A percentile compares a stretch with the other conserved stretches of the same genome.
These are phyloP conservation scores for Mycena galopus DNA, from an alignment of 768 basidiomycete species.

Conservation along the genomic window DNA sequence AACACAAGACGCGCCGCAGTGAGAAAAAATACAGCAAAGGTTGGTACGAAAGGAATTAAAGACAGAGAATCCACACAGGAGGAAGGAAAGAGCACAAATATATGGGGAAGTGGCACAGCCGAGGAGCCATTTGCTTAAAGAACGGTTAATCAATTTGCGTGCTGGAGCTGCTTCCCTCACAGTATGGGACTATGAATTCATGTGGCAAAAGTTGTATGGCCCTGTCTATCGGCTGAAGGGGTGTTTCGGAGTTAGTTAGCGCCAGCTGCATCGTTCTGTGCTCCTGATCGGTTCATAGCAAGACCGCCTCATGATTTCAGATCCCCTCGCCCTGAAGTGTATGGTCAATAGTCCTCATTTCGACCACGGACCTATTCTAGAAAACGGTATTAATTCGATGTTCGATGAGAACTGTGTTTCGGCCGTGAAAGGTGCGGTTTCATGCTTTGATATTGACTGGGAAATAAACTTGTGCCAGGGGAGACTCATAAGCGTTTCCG, in stretches of 20 bases:
- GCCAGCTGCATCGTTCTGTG: neutral
- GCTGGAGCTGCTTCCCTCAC: slow-evolving; percentile 12
- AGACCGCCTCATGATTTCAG: too few relatives aligned
- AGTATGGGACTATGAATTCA: slow-evolving; percentile 24
- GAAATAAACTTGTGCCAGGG: neutral
- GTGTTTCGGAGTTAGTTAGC: slow-evolving; percentile 16
- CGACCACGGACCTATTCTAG: neutral
- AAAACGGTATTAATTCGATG: neutral
- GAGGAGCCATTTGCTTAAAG: too few relatives aligned
- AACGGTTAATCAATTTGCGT: too few relatives aligned
- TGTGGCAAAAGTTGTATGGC: slow-evolving; percentile 15
- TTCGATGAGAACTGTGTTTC: neutral
- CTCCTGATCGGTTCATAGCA: neutral
- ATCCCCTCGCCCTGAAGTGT: slow-evolving; percentile 8
- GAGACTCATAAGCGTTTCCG: slow-evolving; percentile 5
- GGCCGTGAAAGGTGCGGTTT: neutral
- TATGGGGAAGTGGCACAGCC: too few relatives aligned
- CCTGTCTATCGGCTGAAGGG: slow-evolving; percentile 12
- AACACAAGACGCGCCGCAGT: too few relatives aligned
- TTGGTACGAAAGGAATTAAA: too few relatives aligned
- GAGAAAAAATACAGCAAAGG: too few relatives aligned
- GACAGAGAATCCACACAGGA: too few relatives aligned
- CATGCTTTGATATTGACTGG: neutral
- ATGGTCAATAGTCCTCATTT: slow-evolving; percentile 14
- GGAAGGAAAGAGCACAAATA: too few relatives aligned